Percentiles rank a stretch among this genome's conserved stretches.
Conservation (phyloP, 768 basidiomycete species). For the Trametes cinnabarina region DNA sequence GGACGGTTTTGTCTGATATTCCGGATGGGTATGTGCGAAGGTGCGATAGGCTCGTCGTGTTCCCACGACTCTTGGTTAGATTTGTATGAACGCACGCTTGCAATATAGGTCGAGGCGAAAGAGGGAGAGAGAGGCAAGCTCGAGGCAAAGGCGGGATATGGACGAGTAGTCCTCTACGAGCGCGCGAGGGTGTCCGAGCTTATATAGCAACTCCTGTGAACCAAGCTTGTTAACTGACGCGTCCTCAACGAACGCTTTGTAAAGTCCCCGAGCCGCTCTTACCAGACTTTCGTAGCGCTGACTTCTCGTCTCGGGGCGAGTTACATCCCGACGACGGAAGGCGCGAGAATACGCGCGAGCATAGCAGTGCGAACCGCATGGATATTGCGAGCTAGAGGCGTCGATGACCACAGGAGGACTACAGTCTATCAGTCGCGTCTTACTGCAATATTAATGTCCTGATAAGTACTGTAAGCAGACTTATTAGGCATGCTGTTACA, state of each 20-base stretch:
- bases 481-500: no score
- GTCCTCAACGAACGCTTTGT: constrained; percentile 3
- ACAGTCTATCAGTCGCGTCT: no score
- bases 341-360: background rate
- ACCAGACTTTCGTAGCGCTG: background rate
- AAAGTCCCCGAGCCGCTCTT: background rate
- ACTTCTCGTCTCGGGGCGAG: background rate
- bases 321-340: background rate
- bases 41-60: no score
- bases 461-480: no score
- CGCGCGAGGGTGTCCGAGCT: background rate
- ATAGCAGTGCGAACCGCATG: no score
- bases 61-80: background rate
- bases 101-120: background rate
- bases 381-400: no score
- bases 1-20: background rate
- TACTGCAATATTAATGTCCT: no score
- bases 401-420: no score
- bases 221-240: constrained; percentile 5
- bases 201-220: constrained; percentile 11
- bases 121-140: background rate
- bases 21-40: background rate
- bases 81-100: no score
- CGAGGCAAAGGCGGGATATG: background rate
- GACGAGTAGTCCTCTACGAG: background rate